Base-by-base conservation (phyloP, 345 rosid genomes). In the Sonneratia caseolaris region DNA sequence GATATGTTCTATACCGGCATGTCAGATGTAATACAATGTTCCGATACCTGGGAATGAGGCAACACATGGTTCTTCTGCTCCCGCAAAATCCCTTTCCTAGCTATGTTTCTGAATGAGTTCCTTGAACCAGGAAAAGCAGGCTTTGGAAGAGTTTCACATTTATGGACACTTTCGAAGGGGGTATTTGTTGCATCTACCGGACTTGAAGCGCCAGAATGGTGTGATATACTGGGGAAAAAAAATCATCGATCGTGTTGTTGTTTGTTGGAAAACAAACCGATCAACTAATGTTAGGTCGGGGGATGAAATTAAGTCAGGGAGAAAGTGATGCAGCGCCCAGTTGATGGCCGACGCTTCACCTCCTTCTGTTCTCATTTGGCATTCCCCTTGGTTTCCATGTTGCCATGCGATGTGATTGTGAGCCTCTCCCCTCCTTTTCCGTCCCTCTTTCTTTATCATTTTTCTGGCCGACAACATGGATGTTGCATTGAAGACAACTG, bases 381-480 rank as follows among this genome's bases (percentile, higher is more conserved):
- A 68, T 68, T 27, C 66, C 55, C 37, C 45, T 68, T 68, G 43
- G 56, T 68, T 45, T 68, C 13, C 56, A 43, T 68, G 35, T 45
- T n/a, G 37, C 66, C 66, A 62, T 62, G 66, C 13, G 66, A 62
- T 62, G 66, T 62, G 37, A 62, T 8, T n/a, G 64, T 22, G 64
- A 57, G 64, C 64, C 32, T 21, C n/a, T 5, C 5, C 32, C 35
- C 32, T 6, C 59, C 13, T 22, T 62, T 12, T 62, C 3, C 38
- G 27, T 62, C 10, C 3, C 5, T 35, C 2, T 62, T 35, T 35
- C 66, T 35, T 27, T 62, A 2, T 62, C 37, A 32, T 11, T 13
- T 12, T 62, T 14, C 19, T 0, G 8, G n/a, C 11, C 18, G 27
- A 6, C 62, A 12, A 5, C 3, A 24, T 35, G 27, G 15, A 62